These are phyloP conservation scores for Puccinia triticina DNA, from an alignment of 1,284 basidiomycete species.

Conservation along the genomic window DNA sequence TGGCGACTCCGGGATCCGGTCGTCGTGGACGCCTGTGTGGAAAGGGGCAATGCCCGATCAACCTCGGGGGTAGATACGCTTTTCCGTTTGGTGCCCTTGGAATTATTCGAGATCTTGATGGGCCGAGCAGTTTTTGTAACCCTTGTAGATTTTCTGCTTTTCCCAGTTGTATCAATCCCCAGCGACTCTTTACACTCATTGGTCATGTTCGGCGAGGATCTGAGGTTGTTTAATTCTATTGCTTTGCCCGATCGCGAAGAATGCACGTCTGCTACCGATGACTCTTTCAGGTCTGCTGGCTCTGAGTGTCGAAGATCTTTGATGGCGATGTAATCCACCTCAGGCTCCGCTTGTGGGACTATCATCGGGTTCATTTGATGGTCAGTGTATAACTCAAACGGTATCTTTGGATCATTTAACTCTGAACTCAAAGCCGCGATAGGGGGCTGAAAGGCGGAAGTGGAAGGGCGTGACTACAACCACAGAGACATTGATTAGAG, in stretches of 20 bases:
- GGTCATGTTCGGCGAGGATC: not conserved
- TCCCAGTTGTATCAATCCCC: not conserved
- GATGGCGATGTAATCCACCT: not conserved
- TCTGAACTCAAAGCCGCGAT: not conserved
- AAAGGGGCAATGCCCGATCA: not conserved
- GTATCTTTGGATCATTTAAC: not conserved
- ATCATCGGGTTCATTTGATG: slow-evolving; percentile 34
- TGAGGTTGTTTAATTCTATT: not conserved
- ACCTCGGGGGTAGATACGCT: not conserved
- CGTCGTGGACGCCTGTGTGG: not conserved
- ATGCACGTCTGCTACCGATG: not conserved
- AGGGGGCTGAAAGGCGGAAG: not conserved
- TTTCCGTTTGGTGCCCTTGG: slow-evolving; percentile 20
- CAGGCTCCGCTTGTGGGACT: not conserved
- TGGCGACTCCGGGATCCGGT: not conserved
- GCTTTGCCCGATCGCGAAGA: not conserved
- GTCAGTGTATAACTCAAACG: slow-evolving; percentile 41
- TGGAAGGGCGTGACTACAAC: not conserved
- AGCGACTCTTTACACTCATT: not conserved
- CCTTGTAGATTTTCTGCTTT: not conserved
- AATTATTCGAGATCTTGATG: not conserved
- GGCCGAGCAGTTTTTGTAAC: not conserved
- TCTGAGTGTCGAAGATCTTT: not conserved
- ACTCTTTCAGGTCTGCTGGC: not conserved
- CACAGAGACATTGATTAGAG: not conserved